A percentile compares a stretch with the other conserved stretches of the same genome.
These are phyloP conservation scores for Trifolium fragiferum DNA, from an alignment of 306 rosid genomes.

Conservation along the genomic window DNA sequence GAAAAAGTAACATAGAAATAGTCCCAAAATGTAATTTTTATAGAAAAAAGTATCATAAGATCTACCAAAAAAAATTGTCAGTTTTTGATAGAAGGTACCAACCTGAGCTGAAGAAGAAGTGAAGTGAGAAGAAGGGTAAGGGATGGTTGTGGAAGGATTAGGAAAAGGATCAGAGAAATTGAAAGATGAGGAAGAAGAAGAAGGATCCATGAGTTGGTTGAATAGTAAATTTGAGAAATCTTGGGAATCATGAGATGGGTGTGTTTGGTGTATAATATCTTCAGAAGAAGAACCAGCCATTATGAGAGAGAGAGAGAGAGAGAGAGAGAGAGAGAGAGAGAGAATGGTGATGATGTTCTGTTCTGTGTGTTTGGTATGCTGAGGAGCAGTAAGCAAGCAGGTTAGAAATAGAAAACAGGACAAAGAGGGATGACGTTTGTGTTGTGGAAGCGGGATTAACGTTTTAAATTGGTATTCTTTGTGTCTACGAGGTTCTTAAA, in stretches of 20 bases:
- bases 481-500: slow-evolving; percentile 21
- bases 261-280: slow-evolving; percentile 31
- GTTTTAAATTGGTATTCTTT: slow-evolving; percentile 30
- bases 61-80: slow-evolving; percentile 1
- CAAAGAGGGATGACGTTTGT: background rate
- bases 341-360: background rate
- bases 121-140: slow-evolving; percentile 19
- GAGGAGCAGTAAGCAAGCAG: slow-evolving; percentile 3
- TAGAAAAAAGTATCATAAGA: slow-evolving; percentile 9
- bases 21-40: slow-evolving; percentile 28
- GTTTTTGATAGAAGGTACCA: background rate
- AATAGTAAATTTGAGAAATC: slow-evolving; percentile 63
- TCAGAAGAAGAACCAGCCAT: slow-evolving; percentile 13
- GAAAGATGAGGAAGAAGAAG: slow-evolving; percentile 41
- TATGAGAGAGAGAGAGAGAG: slow-evolving; percentile 30
- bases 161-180: slow-evolving; percentile 48
- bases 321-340: slow-evolving; percentile 25
- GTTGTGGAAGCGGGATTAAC: slow-evolving; percentile 40
- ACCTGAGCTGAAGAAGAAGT: slow-evolving; percentile 39
- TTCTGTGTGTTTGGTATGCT: background rate
- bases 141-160: slow-evolving; percentile 21
- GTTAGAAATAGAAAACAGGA: slow-evolving; percentile 12
- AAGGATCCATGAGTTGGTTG: slow-evolving; percentile 55
- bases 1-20: background rate
- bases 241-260: slow-evolving; percentile 54